phyloP scores from a whole-genome alignment of 192 early-diverging fungal species.

The Backusella morwellensis region DNA sequence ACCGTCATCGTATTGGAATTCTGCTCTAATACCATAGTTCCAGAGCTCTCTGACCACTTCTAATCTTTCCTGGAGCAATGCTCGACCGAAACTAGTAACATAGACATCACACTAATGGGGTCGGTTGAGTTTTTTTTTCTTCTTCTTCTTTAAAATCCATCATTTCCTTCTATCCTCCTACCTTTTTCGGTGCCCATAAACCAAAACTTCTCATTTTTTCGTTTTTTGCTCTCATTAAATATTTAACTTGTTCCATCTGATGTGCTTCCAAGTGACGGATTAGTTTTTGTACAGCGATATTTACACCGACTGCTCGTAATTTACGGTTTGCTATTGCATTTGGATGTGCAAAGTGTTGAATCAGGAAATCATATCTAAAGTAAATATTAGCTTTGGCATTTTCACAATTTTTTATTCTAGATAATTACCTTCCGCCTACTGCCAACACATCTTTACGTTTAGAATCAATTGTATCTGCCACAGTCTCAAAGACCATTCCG shows the following conservation, averaged over 20 bases:
- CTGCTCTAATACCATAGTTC: constrained; percentile 73
- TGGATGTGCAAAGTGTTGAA: constrained; percentile 51
- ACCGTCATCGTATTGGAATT: constrained; percentile 76
- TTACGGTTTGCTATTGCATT: constrained; percentile 36
- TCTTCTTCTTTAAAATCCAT: background rate
- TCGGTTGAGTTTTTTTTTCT: constrained; percentile 4
- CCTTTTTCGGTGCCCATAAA: constrained; percentile 48
- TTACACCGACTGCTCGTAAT: constrained; percentile 71
- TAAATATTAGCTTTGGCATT: background rate
- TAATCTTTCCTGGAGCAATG: constrained; percentile 70
- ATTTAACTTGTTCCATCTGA: constrained; percentile 44
- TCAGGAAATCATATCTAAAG: constrained; percentile 46
- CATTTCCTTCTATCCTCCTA: background rate
- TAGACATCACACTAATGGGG: constrained; percentile 62
- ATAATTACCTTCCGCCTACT: constrained; percentile 44
- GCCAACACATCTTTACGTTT: constrained; percentile 55
- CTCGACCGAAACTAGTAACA: constrained; percentile 81
- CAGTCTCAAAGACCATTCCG: constrained; percentile 55
- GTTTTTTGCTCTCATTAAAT: constrained; percentile 33
- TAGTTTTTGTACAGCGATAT: constrained; percentile 76
- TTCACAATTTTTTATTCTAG: background rate
- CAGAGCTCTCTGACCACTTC: constrained; percentile 78
- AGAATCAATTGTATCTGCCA: constrained; percentile 45
- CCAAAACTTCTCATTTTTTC: constrained; percentile 44
- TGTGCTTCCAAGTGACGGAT: constrained; percentile 62